These are phyloP conservation scores for Aeschynomene evenia DNA, from an alignment of 306 rosid genomes.

Conservation along the genomic window DNA sequence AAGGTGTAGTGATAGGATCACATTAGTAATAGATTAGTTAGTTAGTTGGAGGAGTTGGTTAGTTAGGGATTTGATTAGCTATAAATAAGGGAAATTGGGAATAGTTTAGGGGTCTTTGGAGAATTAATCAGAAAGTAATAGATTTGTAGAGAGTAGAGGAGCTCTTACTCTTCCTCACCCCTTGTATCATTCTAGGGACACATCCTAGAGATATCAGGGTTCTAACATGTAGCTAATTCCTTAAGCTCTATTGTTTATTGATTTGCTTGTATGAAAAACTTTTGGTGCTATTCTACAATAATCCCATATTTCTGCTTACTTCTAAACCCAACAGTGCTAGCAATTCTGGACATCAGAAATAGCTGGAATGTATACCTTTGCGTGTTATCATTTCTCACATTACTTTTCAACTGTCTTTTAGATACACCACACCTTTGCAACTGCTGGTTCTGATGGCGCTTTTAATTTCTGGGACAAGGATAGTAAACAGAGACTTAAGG, in stretches of 20 bases:
- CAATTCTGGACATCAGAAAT: slow-evolving; percentile 6
- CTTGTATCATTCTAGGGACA: no score
- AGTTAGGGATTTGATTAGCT: no score
- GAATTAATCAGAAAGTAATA: no score
- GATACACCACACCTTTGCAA: slow-evolving; percentile 95
- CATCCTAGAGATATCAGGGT: no score
- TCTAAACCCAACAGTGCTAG: background rate
- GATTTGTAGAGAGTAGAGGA: no score
- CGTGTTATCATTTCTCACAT: background rate
- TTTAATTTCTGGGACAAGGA: slow-evolving; percentile 97
- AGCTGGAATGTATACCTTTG: slow-evolving; percentile 11
- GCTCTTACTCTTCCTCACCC: no score
- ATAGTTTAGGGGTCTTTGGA: no score
- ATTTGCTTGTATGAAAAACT: background rate
- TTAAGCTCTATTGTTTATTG: background rate
- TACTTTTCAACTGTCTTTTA: slow-evolving; percentile 23
- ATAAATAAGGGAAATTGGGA: no score
- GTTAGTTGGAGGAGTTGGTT: no score
- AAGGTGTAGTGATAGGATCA: no score
- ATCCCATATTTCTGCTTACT: background rate
- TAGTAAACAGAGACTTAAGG: slow-evolving; percentile 97
- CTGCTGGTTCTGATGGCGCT: slow-evolving; percentile 97
- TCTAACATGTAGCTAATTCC: background rate
- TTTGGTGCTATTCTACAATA: background rate
- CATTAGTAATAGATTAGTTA: no score